Conservation (phyloP, 768 basidiomycete species). For the Erythrobasidium yunnanense region DNA sequence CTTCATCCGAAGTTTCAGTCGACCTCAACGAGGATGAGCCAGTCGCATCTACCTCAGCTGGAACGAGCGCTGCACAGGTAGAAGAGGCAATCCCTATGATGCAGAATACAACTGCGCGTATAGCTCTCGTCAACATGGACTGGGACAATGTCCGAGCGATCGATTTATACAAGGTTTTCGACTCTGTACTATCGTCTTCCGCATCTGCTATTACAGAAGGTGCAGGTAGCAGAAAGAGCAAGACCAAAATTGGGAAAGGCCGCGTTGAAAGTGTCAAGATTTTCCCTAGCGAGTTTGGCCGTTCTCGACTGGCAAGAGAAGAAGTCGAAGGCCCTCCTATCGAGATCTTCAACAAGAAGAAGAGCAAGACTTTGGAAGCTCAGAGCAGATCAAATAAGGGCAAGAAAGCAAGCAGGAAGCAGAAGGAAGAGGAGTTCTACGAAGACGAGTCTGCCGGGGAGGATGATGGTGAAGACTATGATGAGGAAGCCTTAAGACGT, state of each 20-base stretch:
- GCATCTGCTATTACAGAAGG: slow-evolving; percentile 44
- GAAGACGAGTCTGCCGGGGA: slow-evolving; percentile 57
- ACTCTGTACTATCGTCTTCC: slow-evolving; percentile 63
- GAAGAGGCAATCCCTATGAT: slow-evolving; percentile 2
- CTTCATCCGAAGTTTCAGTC: slow-evolving; percentile 41
- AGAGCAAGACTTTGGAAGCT: slow-evolving; percentile 27
- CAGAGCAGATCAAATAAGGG: slow-evolving; percentile 44
- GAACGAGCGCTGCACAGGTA: slow-evolving; percentile 39
- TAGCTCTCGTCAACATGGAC: slow-evolving; percentile 90
- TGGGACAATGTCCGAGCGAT: slow-evolving; percentile 89
- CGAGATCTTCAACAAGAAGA: slow-evolving; percentile 55
- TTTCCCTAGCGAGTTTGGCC: slow-evolving; percentile 90
- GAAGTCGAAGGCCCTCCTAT: slow-evolving; percentile 80
- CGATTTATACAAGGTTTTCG: slow-evolving; percentile 84
- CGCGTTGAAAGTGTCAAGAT: slow-evolving; percentile 65
- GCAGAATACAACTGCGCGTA: slow-evolving; percentile 50
- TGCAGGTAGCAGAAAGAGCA: slow-evolving; percentile 31
- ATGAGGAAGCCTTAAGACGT: slow-evolving; percentile 72
- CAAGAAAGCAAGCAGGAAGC: slow-evolving; percentile 41
- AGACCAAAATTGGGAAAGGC: slow-evolving; percentile 49
- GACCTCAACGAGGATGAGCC: slow-evolving; percentile 66
- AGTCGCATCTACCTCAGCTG: slow-evolving; percentile 32
- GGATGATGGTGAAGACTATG: slow-evolving; percentile 53
- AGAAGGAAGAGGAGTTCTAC: slow-evolving; percentile 44
- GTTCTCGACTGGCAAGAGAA: slow-evolving; percentile 69